Base-by-base conservation (phyloP, 805 yeast species). In the Cyberlindnera galapagoensis region DNA sequence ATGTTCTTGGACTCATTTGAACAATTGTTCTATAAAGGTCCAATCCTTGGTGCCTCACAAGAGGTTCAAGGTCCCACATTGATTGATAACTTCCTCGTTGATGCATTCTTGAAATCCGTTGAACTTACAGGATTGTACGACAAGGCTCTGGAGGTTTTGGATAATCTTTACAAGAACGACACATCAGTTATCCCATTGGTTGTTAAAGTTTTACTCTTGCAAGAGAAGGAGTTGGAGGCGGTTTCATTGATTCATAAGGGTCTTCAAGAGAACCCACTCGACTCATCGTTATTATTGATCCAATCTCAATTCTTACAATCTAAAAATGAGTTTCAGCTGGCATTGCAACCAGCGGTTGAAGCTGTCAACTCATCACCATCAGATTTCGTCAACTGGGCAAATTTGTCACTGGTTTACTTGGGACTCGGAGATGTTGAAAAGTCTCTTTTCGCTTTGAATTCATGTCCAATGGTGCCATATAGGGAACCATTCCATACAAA, bases 311-410 rank as follows among this genome's bases (percentile, higher is more conserved):
- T 69, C 52, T 70, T 80, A 45, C 38, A 68, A 12, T 62, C 64
- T 13, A 77, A 76, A 47, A 65, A 63, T 23, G 58, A 73, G 35
- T 55, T 61, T 22, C 79, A 77, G 35, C 55, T 76, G 39, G 81
- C 85, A 2, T 58, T 78, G 34, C 69, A 68, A 24, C 59, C 74
- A 36, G 79, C 83, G 2, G 66, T 67, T 33, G 74, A 66, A 50
- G 80, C 85, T 1, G 86, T 80, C 5, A 75, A 76, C 46, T 67
- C 78, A 3, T 67, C 81, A 1, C 94, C 94, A 4, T 78, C 87
- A 6, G 82, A 76, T 46, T 82, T 81, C 54, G 70, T 65, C 43
- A 73, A 86, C 3, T 83, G 94, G 94, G 68, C 79, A 4, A 57
- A 72, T 36, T 56, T 83, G 36, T 82, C 81, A 7, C 67, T 68